phyloP scores from a whole-genome alignment of 164 flowering plant genomes.

The Tetracentron sinense region DNA sequence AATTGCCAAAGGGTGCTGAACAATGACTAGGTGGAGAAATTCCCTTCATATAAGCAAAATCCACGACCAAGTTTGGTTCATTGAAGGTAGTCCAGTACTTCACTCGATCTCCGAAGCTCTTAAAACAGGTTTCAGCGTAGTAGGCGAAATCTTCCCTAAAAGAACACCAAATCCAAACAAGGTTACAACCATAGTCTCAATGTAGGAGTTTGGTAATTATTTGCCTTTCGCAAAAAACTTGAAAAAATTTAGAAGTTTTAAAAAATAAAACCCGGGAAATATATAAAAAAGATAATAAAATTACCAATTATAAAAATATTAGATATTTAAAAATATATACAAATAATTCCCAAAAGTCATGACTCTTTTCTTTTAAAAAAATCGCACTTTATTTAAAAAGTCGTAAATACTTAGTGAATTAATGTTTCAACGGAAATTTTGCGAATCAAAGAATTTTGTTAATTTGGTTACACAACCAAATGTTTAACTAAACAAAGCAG shows the following conservation, averaged over 20 bases:
- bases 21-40: constrained; percentile 19
- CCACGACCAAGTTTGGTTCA: constrained; percentile 30
- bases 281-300: not conserved
- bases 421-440: no score
- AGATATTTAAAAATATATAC: no score
- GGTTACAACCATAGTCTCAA: no score
- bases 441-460: no score
- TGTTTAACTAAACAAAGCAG: not conserved
- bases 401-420: no score
- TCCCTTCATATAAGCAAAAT: constrained; percentile 11
- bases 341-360: no score
- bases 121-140: constrained; percentile 20
- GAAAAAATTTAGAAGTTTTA: not conserved
- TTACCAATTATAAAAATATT: not conserved
- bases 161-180: not conserved
- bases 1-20: constrained; percentile 15
- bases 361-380: no score
- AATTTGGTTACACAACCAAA: not conserved
- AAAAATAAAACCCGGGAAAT: constrained; percentile 17
- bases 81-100: constrained; percentile 52
- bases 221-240: no score
- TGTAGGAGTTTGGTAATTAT: no score
- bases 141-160: constrained; percentile 46
- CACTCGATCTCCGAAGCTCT: constrained; percentile 28
- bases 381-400: no score